Conservation (phyloP, 2,329 filamentous ascomycete species). For the Aureobasidium sp. region DNA sequence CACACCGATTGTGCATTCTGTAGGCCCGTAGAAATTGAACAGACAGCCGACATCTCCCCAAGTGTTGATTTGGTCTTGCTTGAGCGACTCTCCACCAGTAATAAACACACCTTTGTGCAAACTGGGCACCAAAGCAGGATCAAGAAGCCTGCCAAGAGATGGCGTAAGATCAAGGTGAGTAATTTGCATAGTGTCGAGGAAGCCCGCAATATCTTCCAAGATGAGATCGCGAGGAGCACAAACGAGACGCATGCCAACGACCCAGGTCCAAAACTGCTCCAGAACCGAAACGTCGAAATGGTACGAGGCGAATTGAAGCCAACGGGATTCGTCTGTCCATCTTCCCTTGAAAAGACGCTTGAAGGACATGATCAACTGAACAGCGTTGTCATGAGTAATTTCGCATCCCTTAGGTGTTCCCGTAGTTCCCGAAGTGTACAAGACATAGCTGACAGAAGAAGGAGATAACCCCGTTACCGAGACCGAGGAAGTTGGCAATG, state of each 20-base stretch:
- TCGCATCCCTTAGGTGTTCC: conserved; percentile 82
- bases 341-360: conserved; percentile 66
- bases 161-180: conserved; percentile 91
- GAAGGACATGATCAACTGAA: conserved; percentile 85
- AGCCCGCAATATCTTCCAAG: conserved; percentile 69
- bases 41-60: conserved; percentile 78
- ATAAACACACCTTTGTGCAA: conserved; percentile 82
- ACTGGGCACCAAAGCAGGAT: conserved; percentile 71
- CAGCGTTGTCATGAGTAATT: conserved; percentile 78
- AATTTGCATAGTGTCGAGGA: conserved; percentile 63
- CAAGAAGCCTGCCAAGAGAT: conserved; percentile 69
- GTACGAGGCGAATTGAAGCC: conserved; percentile 88
- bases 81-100: conserved; percentile 80
- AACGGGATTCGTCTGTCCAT: conserved; percentile 66
- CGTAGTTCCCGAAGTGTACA: conserved; percentile 84
- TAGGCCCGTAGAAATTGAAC: conserved; percentile 86
- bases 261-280: conserved; percentile 95
- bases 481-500: conserved; percentile 29
- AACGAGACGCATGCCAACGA: conserved; percentile 75
- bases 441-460: conserved; percentile 64
- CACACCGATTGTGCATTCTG: conserved; percentile 85
- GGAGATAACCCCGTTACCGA: conserved; percentile 31
- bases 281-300: conserved; percentile 92
- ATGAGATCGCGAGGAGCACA: conserved; percentile 76
- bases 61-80: conserved; percentile 76